Base-by-base conservation (phyloP, 2,329 filamentous ascomycete genomes). In the Cladosporium austrohemisphaericum region DNA sequence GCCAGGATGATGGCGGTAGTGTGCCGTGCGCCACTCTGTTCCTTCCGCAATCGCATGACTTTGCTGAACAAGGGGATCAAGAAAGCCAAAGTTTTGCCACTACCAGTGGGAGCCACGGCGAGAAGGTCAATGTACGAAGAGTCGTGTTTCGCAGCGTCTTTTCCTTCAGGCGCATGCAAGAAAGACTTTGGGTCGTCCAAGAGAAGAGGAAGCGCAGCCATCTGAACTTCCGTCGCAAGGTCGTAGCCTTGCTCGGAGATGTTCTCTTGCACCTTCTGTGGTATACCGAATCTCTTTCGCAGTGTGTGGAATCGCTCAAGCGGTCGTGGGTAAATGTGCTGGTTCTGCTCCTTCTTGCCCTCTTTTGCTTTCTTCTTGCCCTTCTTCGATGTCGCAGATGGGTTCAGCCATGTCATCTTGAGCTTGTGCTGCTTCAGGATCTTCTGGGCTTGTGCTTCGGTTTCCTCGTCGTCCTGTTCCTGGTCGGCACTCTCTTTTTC, bases 11-110 rank as follows among this genome's bases (percentile, higher is more conserved):
- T 56, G 2, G 73, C 72, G 13, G 64, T 62, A 19, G 67, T 65
- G 35, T 28, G 28, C 52, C 52, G 52, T 3, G 41, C 26, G 11
- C 29, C 20, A n/a, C 44, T 29, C 13, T 52, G 23, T n/a, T 52
- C 41, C 6, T 53, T 51, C 16, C 58, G 58, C 33, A 65, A 57
- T 3, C 58, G 57, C n/a, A 68, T 56, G 14, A 95, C 83, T 37
- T 80, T 78, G 63, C 95, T 85, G 59, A 98, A 83, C 3, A 90
- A 78, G 0, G 92, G 91, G 33, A 98, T 86, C 60, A 97, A 70
- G 62, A 96, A 98, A 14, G 90, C 89, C 55, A 98, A 74, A 0
- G 93, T 98, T 75, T 98, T 98, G 36, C 93, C 93, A 66, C 92
- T 97, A 19, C 93, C 93, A 0, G 93, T 98, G 1, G 93, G 93